phyloP scores from a whole-genome alignment of 768 basidiomycete genomes.

The Mycena polygramma region DNA sequence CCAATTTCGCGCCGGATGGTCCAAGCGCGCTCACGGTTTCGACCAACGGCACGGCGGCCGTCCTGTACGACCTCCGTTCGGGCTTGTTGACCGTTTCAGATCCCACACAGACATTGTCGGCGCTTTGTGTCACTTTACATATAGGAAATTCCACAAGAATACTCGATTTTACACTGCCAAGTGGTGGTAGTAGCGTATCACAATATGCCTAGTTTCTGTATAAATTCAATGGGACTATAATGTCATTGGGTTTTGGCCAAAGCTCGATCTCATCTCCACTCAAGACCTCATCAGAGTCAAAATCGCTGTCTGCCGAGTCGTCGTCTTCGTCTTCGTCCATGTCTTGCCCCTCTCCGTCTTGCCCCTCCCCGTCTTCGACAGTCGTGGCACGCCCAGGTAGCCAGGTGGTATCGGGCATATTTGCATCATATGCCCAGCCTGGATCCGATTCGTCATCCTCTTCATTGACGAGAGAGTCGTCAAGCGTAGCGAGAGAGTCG shows the following conservation, averaged over 20 bases:
- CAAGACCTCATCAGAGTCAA: conserved; percentile 24
- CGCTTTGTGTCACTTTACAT: conserved; percentile 53
- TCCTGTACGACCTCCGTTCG: conserved; percentile 58
- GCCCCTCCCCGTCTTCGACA: background rate
- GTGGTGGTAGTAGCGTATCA: conserved; percentile 62
- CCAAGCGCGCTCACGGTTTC: conserved; percentile 48
- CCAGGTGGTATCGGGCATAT: conserved; percentile 30
- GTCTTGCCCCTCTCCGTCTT: conserved; percentile 12
- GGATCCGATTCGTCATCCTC: conserved; percentile 25
- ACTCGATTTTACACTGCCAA: conserved; percentile 58
- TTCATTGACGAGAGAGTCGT: conserved; percentile 5
- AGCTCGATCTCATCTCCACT: conserved; percentile 16
- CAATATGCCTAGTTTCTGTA: conserved; percentile 25
- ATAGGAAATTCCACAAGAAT: conserved; percentile 44
- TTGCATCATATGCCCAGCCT: conserved; percentile 16
- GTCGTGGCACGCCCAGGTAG: background rate
- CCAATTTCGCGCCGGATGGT: conserved; percentile 49
- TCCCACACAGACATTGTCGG: conserved; percentile 67
- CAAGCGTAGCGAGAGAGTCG: conserved; percentile 5
- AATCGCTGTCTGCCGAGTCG: conserved; percentile 32
- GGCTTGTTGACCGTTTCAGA: conserved; percentile 71
- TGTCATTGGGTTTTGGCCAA: too few relatives aligned
- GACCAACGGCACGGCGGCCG: conserved; percentile 55
- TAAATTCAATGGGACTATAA: background rate
- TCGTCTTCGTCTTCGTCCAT: conserved; percentile 8